Evolutionary conservation across 768 basidiomycete species (phyloP).

Genomic region (Pilatotrama ljubarskyi): DNA sequence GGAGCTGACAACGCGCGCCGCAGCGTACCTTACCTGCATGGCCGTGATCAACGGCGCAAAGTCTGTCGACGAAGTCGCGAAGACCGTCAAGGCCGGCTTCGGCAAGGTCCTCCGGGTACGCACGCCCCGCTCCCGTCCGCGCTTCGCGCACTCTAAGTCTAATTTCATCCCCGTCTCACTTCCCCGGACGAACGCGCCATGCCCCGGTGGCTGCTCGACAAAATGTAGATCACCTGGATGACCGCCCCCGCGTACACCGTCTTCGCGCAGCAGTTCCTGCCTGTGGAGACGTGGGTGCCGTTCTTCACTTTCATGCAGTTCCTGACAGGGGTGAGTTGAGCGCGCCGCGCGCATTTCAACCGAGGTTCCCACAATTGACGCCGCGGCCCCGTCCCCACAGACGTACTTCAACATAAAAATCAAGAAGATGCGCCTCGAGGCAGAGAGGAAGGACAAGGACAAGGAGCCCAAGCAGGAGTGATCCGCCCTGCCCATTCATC

Average conservation of each 20-base stretch:
- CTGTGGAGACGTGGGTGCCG: slow-evolving; percentile 85
- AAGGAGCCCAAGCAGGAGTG: slow-evolving; percentile 37
- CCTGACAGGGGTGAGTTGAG: slow-evolving; percentile 62
- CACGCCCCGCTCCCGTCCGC: neutral
- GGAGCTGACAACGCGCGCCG: neutral
- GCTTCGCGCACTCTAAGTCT: neutral
- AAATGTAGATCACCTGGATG: slow-evolving; percentile 85
- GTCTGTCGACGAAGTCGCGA: slow-evolving; percentile 59
- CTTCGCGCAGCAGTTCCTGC: slow-evolving; percentile 77
- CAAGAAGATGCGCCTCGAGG: slow-evolving; percentile 61
- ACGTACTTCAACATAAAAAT: slow-evolving; percentile 74
- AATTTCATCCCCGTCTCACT: neutral
- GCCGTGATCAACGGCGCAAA: slow-evolving; percentile 82
- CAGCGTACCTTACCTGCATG: slow-evolving; percentile 77
- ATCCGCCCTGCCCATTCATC: neutral
- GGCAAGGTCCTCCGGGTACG: slow-evolving; percentile 70
- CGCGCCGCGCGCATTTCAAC: neutral
- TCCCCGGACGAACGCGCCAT: too few species aligned
- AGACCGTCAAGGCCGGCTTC: slow-evolving; percentile 73
- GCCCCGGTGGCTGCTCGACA: too few species aligned
- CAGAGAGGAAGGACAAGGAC: slow-evolving; percentile 42
- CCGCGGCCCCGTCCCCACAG: slow-evolving; percentile 36
- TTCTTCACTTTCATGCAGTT: slow-evolving; percentile 85
- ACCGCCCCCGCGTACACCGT: slow-evolving; percentile 73
- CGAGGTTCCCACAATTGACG: slow-evolving; percentile 8